phyloP scores from a whole-genome alignment of 73 alveolate species.

The Paraurostyla sp. region DNA sequence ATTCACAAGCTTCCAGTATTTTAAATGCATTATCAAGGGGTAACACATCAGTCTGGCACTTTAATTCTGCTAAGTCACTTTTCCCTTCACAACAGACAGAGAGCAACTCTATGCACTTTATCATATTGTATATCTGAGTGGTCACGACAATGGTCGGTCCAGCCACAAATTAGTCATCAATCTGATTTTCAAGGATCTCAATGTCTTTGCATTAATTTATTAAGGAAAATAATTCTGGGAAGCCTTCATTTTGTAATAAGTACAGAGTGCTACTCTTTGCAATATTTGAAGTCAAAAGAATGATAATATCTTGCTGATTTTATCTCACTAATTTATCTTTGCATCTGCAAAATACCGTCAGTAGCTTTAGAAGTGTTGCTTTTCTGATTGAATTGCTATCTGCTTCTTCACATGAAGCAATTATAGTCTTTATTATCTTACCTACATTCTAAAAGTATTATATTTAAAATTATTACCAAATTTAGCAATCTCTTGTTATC shows the following conservation, averaged over 20 bases:
- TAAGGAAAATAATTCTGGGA: conserved; percentile 3
- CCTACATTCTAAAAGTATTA: not conserved
- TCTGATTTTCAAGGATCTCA: not conserved
- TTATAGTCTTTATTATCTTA: conserved; percentile 14
- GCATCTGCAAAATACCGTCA: conserved; percentile 54
- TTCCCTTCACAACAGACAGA: conserved; percentile 66
- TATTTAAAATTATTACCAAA: not conserved
- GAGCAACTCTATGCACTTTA: conserved; percentile 44
- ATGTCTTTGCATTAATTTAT: conserved; percentile 15
- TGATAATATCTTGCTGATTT: conserved; percentile 63
- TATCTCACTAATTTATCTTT: conserved; percentile 49
- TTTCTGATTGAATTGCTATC: conserved; percentile 34
- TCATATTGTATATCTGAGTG: conserved; percentile 51
- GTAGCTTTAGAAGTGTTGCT: conserved; percentile 37
- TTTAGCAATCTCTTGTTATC: conserved; percentile 59
- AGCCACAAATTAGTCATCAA: not conserved
- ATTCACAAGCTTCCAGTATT: conserved; percentile 53
- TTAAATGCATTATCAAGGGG: not conserved
- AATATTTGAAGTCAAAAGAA: conserved; percentile 33
- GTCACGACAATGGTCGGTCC: conserved; percentile 54
- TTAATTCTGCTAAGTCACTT: conserved; percentile 62
- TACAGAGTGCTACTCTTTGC: conserved; percentile 35
- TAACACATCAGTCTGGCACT: conserved; percentile 51
- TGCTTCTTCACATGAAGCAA: conserved; percentile 50
- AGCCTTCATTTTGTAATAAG: conserved; percentile 59